Conservation (phyloP, 345 rosid species). For the Linum tenue region DNA sequence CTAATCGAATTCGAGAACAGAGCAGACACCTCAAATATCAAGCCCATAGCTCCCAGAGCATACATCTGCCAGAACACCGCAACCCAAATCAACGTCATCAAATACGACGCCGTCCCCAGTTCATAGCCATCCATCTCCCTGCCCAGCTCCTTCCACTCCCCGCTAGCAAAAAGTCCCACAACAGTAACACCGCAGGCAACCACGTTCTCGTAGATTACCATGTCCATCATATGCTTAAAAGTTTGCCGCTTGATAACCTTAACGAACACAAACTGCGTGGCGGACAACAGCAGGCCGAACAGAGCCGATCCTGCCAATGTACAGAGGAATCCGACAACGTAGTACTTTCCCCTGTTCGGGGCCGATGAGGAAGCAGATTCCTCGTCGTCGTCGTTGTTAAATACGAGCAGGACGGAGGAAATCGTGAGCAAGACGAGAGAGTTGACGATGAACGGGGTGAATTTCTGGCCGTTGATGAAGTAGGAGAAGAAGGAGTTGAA, state of each 20-base stretch:
- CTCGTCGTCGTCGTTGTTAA: slow-evolving; percentile 14
- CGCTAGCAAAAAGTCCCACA: slow-evolving; percentile 44
- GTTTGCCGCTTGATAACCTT: slow-evolving; percentile 33
- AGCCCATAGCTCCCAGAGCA: slow-evolving; percentile 31
- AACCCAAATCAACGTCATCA: slow-evolving; percentile 33
- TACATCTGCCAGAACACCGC: slow-evolving; percentile 41
- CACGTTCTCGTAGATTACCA: slow-evolving; percentile 31
- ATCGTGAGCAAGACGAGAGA: slow-evolving; percentile 18
- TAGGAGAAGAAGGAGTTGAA: slow-evolving; percentile 27
- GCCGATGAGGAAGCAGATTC: neutral
- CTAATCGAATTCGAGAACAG: slow-evolving; percentile 40
- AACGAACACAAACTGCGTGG: slow-evolving; percentile 30
- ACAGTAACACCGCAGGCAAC: slow-evolving; percentile 26
- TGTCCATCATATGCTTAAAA: slow-evolving; percentile 26
- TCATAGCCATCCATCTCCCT: slow-evolving; percentile 38
- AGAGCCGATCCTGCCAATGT: slow-evolving; percentile 39
- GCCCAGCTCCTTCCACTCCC: slow-evolving; percentile 38
- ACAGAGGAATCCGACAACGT: slow-evolving; percentile 35
- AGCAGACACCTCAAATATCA: slow-evolving; percentile 52
- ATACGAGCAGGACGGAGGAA: slow-evolving; percentile 38
- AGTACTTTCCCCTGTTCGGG: slow-evolving; percentile 16
- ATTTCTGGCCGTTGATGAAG: too few relatives aligned
- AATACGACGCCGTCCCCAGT: slow-evolving; percentile 35
- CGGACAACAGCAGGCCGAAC: slow-evolving; percentile 28
- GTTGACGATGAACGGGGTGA: too few relatives aligned